Evolutionary conservation across 495 filamentous ascomycete genomes (phyloP).

Genomic region (Alectoria sarmentosa): DNA sequence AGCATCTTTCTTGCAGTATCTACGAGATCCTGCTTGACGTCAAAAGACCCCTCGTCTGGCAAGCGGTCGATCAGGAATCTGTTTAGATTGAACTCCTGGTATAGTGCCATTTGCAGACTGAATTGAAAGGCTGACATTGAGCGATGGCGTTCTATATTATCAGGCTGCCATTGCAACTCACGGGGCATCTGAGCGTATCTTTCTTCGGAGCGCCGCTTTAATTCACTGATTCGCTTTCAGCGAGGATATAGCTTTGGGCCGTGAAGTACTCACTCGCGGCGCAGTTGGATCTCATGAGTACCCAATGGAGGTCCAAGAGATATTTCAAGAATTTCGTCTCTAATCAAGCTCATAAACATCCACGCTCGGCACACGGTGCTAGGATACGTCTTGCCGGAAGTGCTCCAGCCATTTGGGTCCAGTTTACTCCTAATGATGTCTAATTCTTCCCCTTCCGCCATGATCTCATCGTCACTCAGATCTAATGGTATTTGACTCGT

Average conservation of each 20-base stretch:
- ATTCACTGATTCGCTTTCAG: background rate
- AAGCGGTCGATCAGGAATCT: constrained; percentile 53
- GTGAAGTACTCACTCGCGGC: constrained; percentile 25
- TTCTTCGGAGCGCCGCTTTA: constrained; percentile 1
- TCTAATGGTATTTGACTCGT: constrained; percentile 51
- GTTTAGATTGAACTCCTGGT: constrained; percentile 49
- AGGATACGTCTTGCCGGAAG: constrained; percentile 32
- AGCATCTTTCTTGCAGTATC: constrained; percentile 49
- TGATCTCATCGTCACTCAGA: constrained; percentile 44
- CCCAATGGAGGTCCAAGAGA: constrained; percentile 42
- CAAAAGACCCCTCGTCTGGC: constrained; percentile 45
- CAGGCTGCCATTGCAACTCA: constrained; percentile 31
- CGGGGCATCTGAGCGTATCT: constrained; percentile 26
- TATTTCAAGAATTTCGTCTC: constrained; percentile 55
- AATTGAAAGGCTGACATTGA: constrained; percentile 24
- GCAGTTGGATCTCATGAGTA: constrained; percentile 29
- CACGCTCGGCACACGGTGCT: constrained; percentile 44
- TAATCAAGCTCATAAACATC: constrained; percentile 40
- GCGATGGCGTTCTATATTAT: constrained; percentile 28
- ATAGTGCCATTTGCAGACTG: constrained; percentile 31
- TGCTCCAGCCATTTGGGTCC: constrained; percentile 50
- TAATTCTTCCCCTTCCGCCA: constrained; percentile 41
- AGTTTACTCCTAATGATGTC: constrained; percentile 38
- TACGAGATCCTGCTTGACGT: constrained; percentile 44
- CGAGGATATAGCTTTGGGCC: background rate